phyloP scores from a whole-genome alignment of 257 asterid genomes.

The Primulina huaijiensis region DNA sequence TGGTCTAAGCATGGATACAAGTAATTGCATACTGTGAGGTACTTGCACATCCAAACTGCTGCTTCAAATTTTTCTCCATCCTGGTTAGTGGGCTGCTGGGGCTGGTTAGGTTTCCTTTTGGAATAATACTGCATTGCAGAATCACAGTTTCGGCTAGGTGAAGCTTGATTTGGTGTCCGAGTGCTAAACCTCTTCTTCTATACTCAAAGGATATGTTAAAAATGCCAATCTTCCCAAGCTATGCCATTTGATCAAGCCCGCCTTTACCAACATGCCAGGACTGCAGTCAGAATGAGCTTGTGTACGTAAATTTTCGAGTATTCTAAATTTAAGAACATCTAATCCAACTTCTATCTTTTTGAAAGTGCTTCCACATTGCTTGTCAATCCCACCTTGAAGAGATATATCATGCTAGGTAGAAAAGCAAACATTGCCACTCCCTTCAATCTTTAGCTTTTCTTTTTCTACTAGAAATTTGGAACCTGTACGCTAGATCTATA shows the following conservation, averaged over 20 bases:
- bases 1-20: too few relatives aligned
- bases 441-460: too few relatives aligned
- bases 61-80: constrained; percentile 88
- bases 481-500: background rate
- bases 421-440: constrained; percentile 25
- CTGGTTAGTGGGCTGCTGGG: constrained; percentile 47
- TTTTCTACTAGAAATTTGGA: too few relatives aligned
- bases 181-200: too few relatives aligned
- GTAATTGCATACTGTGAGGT: constrained; percentile 14
- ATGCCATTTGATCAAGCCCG: constrained; percentile 9
- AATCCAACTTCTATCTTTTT: background rate
- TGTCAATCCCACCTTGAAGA: background rate
- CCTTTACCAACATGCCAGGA: background rate
- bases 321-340: background rate
- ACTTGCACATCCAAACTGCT: constrained; percentile 84
- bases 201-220: too few relatives aligned
- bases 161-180: too few relatives aligned
- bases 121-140: too few relatives aligned
- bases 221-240: constrained; percentile 47
- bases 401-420: constrained; percentile 30
- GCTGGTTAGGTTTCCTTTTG: too few relatives aligned
- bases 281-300: background rate
- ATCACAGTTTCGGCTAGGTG: too few relatives aligned
- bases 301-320: background rate
- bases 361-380: background rate